Conservation (phyloP, 768 basidiomycete species). For the Lepiota brunneoincarnata region DNA sequence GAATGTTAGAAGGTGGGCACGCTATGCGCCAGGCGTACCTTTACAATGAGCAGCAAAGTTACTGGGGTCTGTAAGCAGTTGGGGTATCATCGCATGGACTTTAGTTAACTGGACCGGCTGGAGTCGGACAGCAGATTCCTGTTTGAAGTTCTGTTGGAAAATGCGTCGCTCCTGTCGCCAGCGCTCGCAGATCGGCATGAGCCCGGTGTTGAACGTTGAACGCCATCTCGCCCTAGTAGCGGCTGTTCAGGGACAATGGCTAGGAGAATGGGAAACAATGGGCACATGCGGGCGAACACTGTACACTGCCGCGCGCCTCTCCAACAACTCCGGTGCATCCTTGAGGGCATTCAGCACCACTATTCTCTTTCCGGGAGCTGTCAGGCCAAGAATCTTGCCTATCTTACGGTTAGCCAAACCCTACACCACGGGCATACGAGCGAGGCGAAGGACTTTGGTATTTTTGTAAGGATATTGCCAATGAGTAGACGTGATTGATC, state of each 20-base stretch:
- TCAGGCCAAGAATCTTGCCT: constrained; percentile 6
- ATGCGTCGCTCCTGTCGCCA: constrained; percentile 2
- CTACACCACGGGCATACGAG: no score
- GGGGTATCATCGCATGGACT: constrained; percentile 1
- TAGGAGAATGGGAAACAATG: neutral
- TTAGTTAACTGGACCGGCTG: neutral
- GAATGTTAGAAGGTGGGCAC: neutral
- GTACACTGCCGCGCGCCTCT: constrained; percentile 5
- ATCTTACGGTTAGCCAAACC: no score
- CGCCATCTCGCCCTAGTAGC: constrained; percentile 4
- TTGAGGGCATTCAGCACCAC: neutral
- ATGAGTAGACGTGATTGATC: no score
- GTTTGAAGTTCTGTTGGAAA: constrained; percentile 7
- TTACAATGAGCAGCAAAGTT: constrained; percentile 5
- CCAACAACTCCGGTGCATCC: constrained; percentile 5
- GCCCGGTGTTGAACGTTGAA: constrained; percentile 9
- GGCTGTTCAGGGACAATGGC: neutral
- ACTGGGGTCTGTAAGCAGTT: neutral
- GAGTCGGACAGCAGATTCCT: neutral
- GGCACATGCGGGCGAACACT: neutral
- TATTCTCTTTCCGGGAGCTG: neutral
- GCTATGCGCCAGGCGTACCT: no score
- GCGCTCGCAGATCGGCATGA: constrained; percentile 4
- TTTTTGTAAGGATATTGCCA: no score
- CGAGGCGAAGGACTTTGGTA: no score